Evolutionary conservation across 2,329 filamentous ascomycete species (phyloP), one percentile per base, ranked within the genome.

Genomic region (Fusarium chaquense): DNA sequence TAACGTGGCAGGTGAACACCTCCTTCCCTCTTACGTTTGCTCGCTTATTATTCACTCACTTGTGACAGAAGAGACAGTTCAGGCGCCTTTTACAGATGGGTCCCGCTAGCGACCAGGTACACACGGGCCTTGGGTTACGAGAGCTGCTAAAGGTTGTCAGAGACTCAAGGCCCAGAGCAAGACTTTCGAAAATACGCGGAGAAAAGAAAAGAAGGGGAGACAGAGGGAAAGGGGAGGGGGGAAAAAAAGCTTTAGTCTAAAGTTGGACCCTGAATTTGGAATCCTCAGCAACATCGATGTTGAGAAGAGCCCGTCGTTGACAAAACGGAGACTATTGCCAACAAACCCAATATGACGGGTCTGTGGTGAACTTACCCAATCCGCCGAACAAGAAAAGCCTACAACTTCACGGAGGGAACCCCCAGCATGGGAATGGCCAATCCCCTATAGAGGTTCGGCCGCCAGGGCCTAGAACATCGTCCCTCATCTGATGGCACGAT

Each of bases 251-350:
- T 52, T 65, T 41, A n/a, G 36, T 43, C 59, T 20, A 64, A 50
- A 47, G 52, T 26, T 65, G 67, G 68, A 71, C 68, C 67, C 67
- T 70, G 67, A 62, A 62, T 58, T 44, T 50, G 22, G 51, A 53
- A 44, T 55, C 52, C 38, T 65, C 55, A 63, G 52, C 49, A 54
- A 58, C 30, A 56, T 55, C 59, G 59, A 71, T 44, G 40, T 32
- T 40, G 36, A 41, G 40, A 52, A 30, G 38, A 30, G 32, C 45
- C 40, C 45, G 20, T 47, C 50, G 43, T 45, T 26, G 28, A 43
- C 52, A 57, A 40, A 53, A 35, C 15, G 24, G 56, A 45, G 40
- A 50, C 47, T 52, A 55, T 54, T 50, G n/a, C 28, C n/a, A n/a
- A 63, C 55, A 38, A 36, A 57, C 44, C 44, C 58, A 50, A 65